phyloP scores from a whole-genome alignment of 129 eudicot species.

The Helichrysum umbraculigerum region DNA sequence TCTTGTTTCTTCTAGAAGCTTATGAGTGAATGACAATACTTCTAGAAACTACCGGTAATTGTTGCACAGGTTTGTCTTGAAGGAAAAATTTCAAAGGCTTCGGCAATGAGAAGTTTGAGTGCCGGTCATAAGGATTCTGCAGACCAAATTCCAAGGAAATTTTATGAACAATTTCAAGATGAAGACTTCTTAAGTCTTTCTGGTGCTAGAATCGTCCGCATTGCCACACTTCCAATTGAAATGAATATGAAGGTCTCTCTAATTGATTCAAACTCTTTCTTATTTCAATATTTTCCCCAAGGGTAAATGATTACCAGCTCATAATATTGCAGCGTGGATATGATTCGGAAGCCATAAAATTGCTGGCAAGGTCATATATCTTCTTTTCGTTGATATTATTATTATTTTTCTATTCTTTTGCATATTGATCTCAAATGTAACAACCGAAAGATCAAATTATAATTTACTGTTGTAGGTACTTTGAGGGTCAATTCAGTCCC shows the following conservation, averaged over 20 bases:
- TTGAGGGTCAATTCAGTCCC: neutral
- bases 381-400: no score
- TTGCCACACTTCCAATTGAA: slow-evolving; percentile 92
- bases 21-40: no score
- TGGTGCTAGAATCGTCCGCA: slow-evolving; percentile 94
- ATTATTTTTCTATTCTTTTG: no score
- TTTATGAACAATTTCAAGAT: slow-evolving; percentile 80
- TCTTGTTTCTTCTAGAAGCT: slow-evolving; percentile 1
- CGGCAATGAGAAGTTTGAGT: slow-evolving; percentile 68
- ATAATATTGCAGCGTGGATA: slow-evolving; percentile 72
- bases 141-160: slow-evolving; percentile 98
- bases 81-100: slow-evolving; percentile 73
- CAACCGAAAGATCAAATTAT: no score
- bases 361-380: slow-evolving; percentile 58
- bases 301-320: neutral
- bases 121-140: slow-evolving; percentile 80
- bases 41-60: neutral
- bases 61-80: slow-evolving; percentile 70
- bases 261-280: no score
- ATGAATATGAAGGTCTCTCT: slow-evolving; percentile 48
- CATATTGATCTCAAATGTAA: no score
- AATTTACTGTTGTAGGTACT: neutral
- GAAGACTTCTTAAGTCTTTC: slow-evolving; percentile 83
- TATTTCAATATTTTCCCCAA: no score
- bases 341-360: slow-evolving; percentile 75